Percentiles rank a stretch among this genome's conserved stretches.
Conservation (phyloP, 2,329 filamentous ascomycete species). For the Penicillium occitanis region DNA sequence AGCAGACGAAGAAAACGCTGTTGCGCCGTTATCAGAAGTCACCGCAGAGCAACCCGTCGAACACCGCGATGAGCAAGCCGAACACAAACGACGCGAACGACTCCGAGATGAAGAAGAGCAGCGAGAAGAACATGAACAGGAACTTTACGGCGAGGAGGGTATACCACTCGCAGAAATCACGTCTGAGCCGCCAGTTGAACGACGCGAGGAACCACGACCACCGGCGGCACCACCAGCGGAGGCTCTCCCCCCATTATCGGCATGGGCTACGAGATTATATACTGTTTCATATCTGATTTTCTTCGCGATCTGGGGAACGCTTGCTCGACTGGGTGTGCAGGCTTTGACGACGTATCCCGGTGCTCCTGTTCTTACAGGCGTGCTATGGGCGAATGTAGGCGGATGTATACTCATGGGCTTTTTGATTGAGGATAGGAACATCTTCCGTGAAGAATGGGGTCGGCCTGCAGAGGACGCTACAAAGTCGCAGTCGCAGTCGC, state of each 20-base stretch:
- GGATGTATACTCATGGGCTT: slow-evolving; percentile 85
- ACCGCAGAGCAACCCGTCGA: slow-evolving; percentile 10
- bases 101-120: slow-evolving; percentile 3
- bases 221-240: slow-evolving; percentile 5
- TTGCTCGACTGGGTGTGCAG: slow-evolving; percentile 77
- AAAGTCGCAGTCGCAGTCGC: slow-evolving; percentile 26
- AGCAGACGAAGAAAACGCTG: slow-evolving; percentile 14
- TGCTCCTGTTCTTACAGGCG: slow-evolving; percentile 69
- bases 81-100: neutral
- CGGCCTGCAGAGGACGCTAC: slow-evolving; percentile 27
- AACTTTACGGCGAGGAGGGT: neutral
- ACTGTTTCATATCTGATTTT: slow-evolving; percentile 79
- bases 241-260: slow-evolving; percentile 43
- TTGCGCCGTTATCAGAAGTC: slow-evolving; percentile 14
- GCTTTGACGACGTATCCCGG: slow-evolving; percentile 77
- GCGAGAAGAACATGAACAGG: neutral
- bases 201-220: slow-evolving; percentile 39
- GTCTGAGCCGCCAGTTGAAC: slow-evolving; percentile 14
- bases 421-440: slow-evolving; percentile 70
- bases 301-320: slow-evolving; percentile 80
- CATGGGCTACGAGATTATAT: slow-evolving; percentile 60
- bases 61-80: neutral
- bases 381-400: slow-evolving; percentile 83
- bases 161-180: slow-evolving; percentile 20
- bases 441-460: slow-evolving; percentile 71